Conservation (phyloP, 2,329 filamentous ascomycete species). For the Pseudogymnoascus sp. region DNA sequence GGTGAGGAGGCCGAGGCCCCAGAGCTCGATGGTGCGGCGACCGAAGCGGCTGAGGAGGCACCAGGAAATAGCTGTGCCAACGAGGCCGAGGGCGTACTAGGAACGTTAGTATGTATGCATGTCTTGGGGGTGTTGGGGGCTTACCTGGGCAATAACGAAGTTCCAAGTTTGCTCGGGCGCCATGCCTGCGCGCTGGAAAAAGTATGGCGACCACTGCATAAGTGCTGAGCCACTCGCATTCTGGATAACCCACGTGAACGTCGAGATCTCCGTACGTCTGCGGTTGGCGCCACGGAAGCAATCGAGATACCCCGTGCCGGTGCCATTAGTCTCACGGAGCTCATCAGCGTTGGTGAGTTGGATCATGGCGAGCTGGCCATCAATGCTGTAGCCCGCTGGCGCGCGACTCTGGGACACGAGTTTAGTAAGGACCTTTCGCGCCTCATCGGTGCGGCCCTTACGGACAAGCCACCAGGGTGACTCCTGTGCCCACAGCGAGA, state of each 20-base stretch:
- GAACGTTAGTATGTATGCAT: neutral
- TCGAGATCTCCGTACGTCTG: slow-evolving; percentile 42
- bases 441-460: slow-evolving; percentile 33
- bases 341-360: slow-evolving; percentile 46
- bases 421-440: slow-evolving; percentile 30
- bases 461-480: slow-evolving; percentile 42
- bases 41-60: slow-evolving; percentile 37
- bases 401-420: slow-evolving; percentile 31
- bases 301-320: slow-evolving; percentile 37
- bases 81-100: slow-evolving; percentile 32
- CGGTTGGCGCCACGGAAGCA: slow-evolving; percentile 38
- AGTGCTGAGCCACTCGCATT: slow-evolving; percentile 53
- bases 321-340: slow-evolving; percentile 37
- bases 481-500: slow-evolving; percentile 35
- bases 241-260: slow-evolving; percentile 53
- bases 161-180: slow-evolving; percentile 39
- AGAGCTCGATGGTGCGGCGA: slow-evolving; percentile 40
- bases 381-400: slow-evolving; percentile 45
- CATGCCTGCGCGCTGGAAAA: slow-evolving; percentile 47
- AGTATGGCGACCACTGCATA: slow-evolving; percentile 53
- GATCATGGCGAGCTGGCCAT: slow-evolving; percentile 40
- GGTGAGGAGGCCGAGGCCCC: slow-evolving; percentile 59
- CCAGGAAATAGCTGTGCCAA: slow-evolving; percentile 43
- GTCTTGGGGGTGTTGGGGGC: neutral
- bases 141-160: slow-evolving; percentile 39